Evolutionary conservation across 2,329 filamentous ascomycete genomes (phyloP).

Genomic region (Botrytis sinoallii): DNA sequence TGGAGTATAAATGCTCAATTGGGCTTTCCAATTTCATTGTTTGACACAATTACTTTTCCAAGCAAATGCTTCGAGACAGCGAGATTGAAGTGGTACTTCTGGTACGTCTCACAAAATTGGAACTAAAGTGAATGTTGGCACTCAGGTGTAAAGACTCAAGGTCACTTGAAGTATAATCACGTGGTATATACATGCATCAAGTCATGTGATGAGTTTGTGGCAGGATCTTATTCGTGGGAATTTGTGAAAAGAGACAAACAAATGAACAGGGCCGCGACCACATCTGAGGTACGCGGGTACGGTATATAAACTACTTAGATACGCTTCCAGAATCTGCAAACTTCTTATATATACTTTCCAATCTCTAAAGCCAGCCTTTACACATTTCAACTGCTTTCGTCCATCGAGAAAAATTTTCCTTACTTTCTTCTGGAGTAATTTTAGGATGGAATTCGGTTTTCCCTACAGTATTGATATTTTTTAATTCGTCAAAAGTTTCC

Average conservation of each 20-base stretch:
- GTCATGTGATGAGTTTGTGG: constrained; percentile 10
- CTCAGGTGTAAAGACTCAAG: background rate
- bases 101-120: too few relatives aligned
- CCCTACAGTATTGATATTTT: constrained; percentile 67
- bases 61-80: too few relatives aligned
- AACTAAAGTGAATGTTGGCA: too few relatives aligned
- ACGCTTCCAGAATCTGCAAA: background rate
- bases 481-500: constrained; percentile 70
- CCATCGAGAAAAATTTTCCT: constrained; percentile 50
- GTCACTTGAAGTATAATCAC: background rate
- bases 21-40: too few relatives aligned
- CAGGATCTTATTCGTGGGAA: background rate
- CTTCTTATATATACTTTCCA: background rate
- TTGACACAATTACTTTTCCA: too few relatives aligned
- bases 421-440: constrained; percentile 46
- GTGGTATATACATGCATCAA: rapidly evolving
- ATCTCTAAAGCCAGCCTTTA: constrained; percentile 27
- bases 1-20: too few relatives aligned
- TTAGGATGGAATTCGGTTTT: constrained; percentile 68
- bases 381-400: constrained; percentile 56
- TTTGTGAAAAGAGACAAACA: background rate
- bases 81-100: too few relatives aligned
- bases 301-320: background rate
- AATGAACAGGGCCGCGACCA: background rate
- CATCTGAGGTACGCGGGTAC: background rate